phyloP scores from a whole-genome alignment of 805 yeast genomes.

The Myxozyma vanderwaltii region DNA sequence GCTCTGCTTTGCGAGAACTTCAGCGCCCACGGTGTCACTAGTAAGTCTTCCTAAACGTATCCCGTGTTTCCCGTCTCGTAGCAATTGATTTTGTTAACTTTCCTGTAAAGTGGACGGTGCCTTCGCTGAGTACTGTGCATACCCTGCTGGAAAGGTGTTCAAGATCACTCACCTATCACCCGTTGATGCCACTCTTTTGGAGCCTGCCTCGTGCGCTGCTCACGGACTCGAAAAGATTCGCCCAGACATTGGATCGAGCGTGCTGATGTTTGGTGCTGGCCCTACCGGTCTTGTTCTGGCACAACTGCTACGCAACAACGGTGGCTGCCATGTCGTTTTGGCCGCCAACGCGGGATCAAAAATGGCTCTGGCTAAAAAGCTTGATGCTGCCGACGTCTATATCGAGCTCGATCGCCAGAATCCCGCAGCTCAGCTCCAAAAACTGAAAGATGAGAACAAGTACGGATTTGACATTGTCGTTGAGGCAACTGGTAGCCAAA shows the following conservation, averaged over 20 bases:
- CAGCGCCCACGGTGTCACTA: slow-evolving; percentile 32
- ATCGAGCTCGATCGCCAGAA: slow-evolving; percentile 25
- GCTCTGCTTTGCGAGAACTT: slow-evolving; percentile 31
- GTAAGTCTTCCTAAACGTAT: slow-evolving; percentile 4
- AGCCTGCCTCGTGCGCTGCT: slow-evolving; percentile 34
- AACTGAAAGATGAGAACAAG: slow-evolving; percentile 27
- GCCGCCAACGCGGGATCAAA: slow-evolving; percentile 29
- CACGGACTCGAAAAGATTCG: slow-evolving; percentile 32
- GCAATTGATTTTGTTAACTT: not conserved
- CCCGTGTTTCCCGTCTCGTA: not conserved
- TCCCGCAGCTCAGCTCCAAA: slow-evolving; percentile 25
- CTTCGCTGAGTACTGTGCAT: slow-evolving; percentile 31
- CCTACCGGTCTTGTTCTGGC: slow-evolving; percentile 33
- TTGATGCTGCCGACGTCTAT: slow-evolving; percentile 30
- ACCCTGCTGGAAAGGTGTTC: slow-evolving; percentile 34
- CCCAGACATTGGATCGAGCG: slow-evolving; percentile 30
- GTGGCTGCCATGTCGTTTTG: slow-evolving; percentile 32
- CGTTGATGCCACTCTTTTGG: slow-evolving; percentile 29
- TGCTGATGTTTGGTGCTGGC: slow-evolving; percentile 33
- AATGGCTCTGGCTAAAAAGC: slow-evolving; percentile 29
- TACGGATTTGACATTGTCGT: slow-evolving; percentile 33
- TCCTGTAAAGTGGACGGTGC: slow-evolving; percentile 23
- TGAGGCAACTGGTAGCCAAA: slow-evolving; percentile 31
- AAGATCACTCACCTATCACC: slow-evolving; percentile 26
- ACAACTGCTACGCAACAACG: slow-evolving; percentile 30